Conservation (phyloP, 2,329 filamentous ascomycete genomes). For the Incumbomyces delicatus region DNA sequence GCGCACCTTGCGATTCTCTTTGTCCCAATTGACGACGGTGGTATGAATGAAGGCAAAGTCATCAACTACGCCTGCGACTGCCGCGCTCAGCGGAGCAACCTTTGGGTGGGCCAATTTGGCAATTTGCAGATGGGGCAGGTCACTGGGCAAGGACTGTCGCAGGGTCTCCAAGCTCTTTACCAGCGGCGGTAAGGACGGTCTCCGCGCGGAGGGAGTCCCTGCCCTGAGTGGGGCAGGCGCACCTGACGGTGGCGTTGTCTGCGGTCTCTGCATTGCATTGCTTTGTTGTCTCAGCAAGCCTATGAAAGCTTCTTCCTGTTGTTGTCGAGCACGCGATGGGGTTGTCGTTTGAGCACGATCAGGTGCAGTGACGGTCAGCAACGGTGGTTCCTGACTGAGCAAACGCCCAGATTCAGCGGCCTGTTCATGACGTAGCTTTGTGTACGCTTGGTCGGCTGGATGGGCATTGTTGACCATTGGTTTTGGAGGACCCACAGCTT, state of each 20-base stretch:
- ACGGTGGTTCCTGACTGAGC: conserved; percentile 27
- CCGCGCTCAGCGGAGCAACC: conserved; percentile 9
- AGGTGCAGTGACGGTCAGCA: conserved; percentile 5
- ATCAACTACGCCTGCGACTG: conserved; percentile 29
- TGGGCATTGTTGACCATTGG: conserved; percentile 28
- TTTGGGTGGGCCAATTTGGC: not conserved
- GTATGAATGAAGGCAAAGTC: conserved; percentile 36
- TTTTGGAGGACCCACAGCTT: conserved; percentile 31
- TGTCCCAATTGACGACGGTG: conserved; percentile 37
- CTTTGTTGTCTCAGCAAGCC: conserved; percentile 38
- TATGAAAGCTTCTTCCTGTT: conserved; percentile 38
- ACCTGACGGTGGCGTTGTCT: not conserved
- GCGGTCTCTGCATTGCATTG: conserved; percentile 16
- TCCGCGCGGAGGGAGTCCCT: conserved; percentile 1
- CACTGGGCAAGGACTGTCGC: not conserved
- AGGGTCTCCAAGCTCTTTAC: conserved; percentile 3
- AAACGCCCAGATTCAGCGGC: conserved; percentile 35
- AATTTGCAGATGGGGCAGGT: not conserved
- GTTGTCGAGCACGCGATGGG: conserved; percentile 19
- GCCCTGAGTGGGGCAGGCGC: not conserved
- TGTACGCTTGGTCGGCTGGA: conserved; percentile 39
- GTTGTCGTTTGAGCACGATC: conserved; percentile 14
- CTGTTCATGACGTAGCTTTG: conserved; percentile 34
- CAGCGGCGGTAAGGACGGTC: conserved; percentile 3
- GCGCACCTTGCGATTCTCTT: conserved; percentile 33